These are phyloP conservation scores for Aspergillus indologenus DNA, from an alignment of 495 filamentous ascomycete genomes.

Conservation along the genomic window DNA sequence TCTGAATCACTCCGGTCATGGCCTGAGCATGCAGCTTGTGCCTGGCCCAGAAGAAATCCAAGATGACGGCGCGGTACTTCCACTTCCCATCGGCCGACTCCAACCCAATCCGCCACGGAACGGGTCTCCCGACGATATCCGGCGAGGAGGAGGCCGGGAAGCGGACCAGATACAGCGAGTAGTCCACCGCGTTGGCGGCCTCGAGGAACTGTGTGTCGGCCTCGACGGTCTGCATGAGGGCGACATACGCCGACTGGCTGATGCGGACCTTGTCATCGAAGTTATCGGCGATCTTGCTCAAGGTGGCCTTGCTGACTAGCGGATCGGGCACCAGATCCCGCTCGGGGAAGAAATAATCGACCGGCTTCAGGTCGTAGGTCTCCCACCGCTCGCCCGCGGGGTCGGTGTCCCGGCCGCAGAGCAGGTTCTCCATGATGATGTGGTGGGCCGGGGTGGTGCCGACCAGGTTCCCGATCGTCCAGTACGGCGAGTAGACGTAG, in stretches of 20 bases:
- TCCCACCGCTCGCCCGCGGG: slow-evolving; percentile 53
- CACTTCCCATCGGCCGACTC: slow-evolving; percentile 57
- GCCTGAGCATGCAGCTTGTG: slow-evolving; percentile 60
- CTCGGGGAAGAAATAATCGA: slow-evolving; percentile 69
- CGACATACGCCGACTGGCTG: slow-evolving; percentile 43
- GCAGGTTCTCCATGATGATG: slow-evolving; percentile 70
- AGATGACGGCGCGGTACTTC: slow-evolving; percentile 57
- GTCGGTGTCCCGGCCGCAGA: slow-evolving; percentile 52
- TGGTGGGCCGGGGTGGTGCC: slow-evolving; percentile 59
- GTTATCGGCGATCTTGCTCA: slow-evolving; percentile 56
- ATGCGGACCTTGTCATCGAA: slow-evolving; percentile 64
- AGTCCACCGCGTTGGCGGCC: slow-evolving; percentile 62
- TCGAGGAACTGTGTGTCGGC: slow-evolving; percentile 59
- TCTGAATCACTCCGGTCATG: slow-evolving; percentile 58
- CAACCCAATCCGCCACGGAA: slow-evolving; percentile 56
- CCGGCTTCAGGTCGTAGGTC: slow-evolving; percentile 68
- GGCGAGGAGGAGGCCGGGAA: slow-evolving; percentile 42
- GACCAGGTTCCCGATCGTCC: slow-evolving; percentile 52
- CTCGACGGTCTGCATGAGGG: slow-evolving; percentile 47
- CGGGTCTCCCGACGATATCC: slow-evolving; percentile 24
- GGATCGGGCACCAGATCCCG: slow-evolving; percentile 59
- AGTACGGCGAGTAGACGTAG: slow-evolving; percentile 52
- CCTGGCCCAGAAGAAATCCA: slow-evolving; percentile 73
- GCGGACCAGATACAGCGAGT: slow-evolving; percentile 64
- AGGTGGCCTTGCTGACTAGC: slow-evolving; percentile 56